A percentile compares a stretch with the other conserved stretches of the same genome.
These are phyloP conservation scores for Phaeosphaeriaceae sp. DNA, from an alignment of 2,329 filamentous ascomycete species.

Conservation along the genomic window DNA sequence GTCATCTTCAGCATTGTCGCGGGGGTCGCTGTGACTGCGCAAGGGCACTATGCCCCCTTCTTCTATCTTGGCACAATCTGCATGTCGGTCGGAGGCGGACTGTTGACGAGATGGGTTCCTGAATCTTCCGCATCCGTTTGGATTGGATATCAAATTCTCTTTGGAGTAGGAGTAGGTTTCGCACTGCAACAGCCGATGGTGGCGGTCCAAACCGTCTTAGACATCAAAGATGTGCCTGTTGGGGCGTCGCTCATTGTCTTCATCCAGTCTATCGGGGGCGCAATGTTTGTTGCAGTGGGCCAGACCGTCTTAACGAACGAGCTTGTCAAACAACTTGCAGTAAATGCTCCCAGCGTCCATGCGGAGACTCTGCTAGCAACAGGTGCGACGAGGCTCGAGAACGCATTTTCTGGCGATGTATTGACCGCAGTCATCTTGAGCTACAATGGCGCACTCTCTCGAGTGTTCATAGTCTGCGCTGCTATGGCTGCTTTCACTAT, in stretches of 20 bases:
- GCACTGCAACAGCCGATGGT: not conserved
- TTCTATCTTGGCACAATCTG: slow-evolving; percentile 37
- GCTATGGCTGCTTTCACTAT: no score
- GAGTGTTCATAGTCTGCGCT: no score
- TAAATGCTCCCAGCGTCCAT: not conserved
- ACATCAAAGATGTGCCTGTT: slow-evolving; percentile 41
- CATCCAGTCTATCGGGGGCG: slow-evolving; percentile 52
- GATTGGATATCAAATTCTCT: slow-evolving; percentile 43
- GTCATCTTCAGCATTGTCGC: slow-evolving; percentile 44
- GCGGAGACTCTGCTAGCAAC: no score
- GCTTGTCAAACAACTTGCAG: slow-evolving; percentile 7
- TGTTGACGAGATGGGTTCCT: slow-evolving; percentile 26
- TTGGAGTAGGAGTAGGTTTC: slow-evolving; percentile 15
- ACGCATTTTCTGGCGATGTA: no score
- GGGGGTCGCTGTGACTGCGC: slow-evolving; percentile 38
- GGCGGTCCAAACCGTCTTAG: slow-evolving; percentile 36
- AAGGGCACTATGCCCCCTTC: slow-evolving; percentile 45
- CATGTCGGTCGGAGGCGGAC: slow-evolving; percentile 35
- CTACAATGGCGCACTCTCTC: no score
- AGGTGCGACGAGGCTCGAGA: no score
- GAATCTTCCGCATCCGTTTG: slow-evolving; percentile 22
- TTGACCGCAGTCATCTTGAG: no score
- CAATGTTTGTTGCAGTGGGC: slow-evolving; percentile 52
- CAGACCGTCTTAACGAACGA: slow-evolving; percentile 43
- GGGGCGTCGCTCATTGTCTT: slow-evolving; percentile 47